Percentiles rank a stretch among this genome's conserved stretches.
These are phyloP conservation scores for Tetradesmus lagerheimii DNA, from an alignment of 139 green algal species.

Conservation along the genomic window DNA sequence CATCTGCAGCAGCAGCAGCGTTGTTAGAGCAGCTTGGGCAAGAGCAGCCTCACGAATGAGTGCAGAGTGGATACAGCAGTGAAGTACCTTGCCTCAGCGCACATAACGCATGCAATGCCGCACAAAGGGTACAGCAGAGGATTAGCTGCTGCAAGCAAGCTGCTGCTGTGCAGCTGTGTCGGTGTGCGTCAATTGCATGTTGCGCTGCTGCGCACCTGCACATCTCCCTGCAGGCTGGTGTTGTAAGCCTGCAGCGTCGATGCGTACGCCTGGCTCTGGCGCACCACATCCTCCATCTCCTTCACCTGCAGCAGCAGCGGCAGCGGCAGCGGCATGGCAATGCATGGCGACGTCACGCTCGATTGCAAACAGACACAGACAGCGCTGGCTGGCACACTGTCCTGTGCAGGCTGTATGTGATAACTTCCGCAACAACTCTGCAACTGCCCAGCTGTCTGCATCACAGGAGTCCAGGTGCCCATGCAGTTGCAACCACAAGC, in stretches of 20 bases:
- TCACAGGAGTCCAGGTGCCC: not conserved
- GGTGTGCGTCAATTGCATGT: not conserved
- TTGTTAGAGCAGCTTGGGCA: too few species aligned
- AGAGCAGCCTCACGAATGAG: too few species aligned
- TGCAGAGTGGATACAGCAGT: too few species aligned
- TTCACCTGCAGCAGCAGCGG: constrained; percentile 49
- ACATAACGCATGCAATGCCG: too few species aligned
- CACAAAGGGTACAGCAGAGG: not conserved
- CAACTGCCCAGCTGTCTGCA: not conserved
- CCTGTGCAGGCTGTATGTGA: not conserved
- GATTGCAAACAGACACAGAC: too few species aligned
- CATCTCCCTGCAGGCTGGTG: constrained; percentile 52
- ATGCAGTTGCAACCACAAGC: not conserved
- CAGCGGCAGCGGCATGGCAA: not conserved
- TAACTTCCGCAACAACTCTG: not conserved
- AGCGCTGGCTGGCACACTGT: too few species aligned
- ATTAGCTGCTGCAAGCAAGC: not conserved
- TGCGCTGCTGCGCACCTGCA: constrained; percentile 10
- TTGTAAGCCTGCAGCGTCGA: constrained; percentile 73
- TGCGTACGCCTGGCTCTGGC: constrained; percentile 65
- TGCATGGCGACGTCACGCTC: too few species aligned
- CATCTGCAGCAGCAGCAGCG: constrained; percentile 22
- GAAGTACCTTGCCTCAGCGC: too few species aligned
- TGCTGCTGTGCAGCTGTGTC: too few species aligned
- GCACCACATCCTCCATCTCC: constrained; percentile 66